phyloP scores from a whole-genome alignment of 768 basidiomycete species.

The Lentinus tigrinus region DNA sequence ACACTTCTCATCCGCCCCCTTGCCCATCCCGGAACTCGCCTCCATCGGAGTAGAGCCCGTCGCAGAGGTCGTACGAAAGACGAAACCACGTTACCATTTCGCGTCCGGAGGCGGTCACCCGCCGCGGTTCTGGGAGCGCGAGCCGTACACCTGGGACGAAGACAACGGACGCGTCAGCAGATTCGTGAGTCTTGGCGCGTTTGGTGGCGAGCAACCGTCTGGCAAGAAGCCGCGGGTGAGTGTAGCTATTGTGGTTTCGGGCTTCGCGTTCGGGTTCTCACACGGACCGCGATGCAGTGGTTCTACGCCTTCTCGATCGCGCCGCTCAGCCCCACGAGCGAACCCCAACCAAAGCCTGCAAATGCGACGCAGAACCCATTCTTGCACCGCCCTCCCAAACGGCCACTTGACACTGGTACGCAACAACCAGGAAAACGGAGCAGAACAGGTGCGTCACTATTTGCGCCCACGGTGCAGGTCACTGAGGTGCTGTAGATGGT shows the following conservation, averaged over 20 bases:
- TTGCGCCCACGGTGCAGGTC: neutral
- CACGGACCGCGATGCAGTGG: conserved; percentile 55
- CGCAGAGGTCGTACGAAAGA: conserved; percentile 61
- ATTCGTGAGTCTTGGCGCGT: conserved; percentile 86
- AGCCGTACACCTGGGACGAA: conserved; percentile 85
- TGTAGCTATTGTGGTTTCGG: conserved; percentile 10
- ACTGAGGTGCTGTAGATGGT: conserved; percentile 23
- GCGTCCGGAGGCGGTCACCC: conserved; percentile 61
- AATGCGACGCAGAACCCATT: conserved; percentile 78
- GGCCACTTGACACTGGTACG: conserved; percentile 53
- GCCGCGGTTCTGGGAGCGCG: conserved; percentile 90
- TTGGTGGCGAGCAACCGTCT: conserved; percentile 60
- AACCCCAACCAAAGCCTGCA: conserved; percentile 44
- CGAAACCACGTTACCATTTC: conserved; percentile 88
- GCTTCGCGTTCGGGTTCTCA: too few species aligned
- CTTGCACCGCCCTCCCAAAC: conserved; percentile 46
- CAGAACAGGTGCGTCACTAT: conserved; percentile 45
- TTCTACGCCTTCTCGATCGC: conserved; percentile 95
- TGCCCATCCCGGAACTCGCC: conserved; percentile 42
- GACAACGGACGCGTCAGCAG: conserved; percentile 66
- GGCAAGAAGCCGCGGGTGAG: conserved; percentile 84
- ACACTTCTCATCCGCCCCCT: conserved; percentile 54
- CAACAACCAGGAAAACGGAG: conserved; percentile 56
- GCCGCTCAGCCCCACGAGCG: conserved; percentile 40
- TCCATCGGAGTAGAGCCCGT: conserved; percentile 52